phyloP scores from a whole-genome alignment of 768 basidiomycete genomes.

The Rossbeevera mucosa region DNA sequence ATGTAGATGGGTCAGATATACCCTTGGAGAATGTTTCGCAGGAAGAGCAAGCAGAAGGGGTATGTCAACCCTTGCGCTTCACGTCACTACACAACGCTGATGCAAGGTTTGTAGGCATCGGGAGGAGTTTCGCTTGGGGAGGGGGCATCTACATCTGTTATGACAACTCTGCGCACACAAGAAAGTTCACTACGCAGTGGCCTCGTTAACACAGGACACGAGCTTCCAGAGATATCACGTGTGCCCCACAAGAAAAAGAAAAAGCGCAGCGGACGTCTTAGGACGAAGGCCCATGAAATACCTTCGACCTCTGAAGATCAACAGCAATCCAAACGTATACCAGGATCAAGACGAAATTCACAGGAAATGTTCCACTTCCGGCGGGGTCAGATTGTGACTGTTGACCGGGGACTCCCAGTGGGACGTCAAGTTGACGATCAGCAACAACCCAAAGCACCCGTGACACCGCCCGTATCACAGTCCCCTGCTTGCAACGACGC shows the following conservation, averaged over 20 bases:
- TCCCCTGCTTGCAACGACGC: neutral
- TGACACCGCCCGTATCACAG: neutral
- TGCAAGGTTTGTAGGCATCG: neutral
- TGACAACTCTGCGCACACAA: neutral
- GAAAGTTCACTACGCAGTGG: neutral
- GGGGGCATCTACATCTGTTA: neutral
- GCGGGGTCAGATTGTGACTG: conserved; percentile 13
- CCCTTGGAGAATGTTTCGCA: neutral
- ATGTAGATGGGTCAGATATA: neutral
- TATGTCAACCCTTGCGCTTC: neutral
- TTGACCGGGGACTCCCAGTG: neutral
- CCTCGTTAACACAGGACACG: neutral
- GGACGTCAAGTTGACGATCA: neutral
- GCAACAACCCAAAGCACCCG: neutral
- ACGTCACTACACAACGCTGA: neutral
- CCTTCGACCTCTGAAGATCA: neutral
- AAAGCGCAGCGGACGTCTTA: neutral
- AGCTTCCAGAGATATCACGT: neutral
- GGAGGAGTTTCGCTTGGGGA: neutral
- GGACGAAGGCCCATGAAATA: neutral
- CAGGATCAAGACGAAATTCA: neutral
- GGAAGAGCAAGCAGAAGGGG: neutral
- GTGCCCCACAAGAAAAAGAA: conserved; percentile 1
- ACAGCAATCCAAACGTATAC: neutral
- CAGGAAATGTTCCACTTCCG: conserved; percentile 10